Conservation (phyloP, 1,284 basidiomycete species). For the Pisolithus thermaeus region DNA sequence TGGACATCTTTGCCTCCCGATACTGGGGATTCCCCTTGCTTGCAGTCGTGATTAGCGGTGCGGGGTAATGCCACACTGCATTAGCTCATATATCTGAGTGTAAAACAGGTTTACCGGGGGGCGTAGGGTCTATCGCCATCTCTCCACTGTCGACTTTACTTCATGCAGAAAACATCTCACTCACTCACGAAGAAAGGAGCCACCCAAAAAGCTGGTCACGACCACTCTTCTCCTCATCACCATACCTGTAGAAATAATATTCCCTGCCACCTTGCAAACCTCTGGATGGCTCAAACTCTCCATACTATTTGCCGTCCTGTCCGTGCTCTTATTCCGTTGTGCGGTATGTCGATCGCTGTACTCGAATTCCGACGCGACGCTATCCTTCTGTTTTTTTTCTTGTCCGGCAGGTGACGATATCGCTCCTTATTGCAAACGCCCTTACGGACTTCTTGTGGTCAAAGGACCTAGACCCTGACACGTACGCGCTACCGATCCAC, state of each 20-base stretch:
- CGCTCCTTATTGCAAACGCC: constrained; percentile 61
- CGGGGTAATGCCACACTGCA: constrained; percentile 13
- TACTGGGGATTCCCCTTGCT: constrained; percentile 88
- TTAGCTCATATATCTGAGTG: background rate
- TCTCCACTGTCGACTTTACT: constrained; percentile 85
- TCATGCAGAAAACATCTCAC: constrained; percentile 46
- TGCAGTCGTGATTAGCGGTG: constrained; percentile 85
- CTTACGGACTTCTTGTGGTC: constrained; percentile 84
- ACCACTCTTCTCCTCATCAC: constrained; percentile 67
- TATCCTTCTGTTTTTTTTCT: background rate
- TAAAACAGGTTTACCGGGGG: constrained; percentile 69
- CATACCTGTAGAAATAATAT: constrained; percentile 71
- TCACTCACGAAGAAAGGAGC: constrained; percentile 22
- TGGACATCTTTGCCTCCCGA: constrained; percentile 82
- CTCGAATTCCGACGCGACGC: background rate
- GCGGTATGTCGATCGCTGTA: constrained; percentile 49
- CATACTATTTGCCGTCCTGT: constrained; percentile 59
- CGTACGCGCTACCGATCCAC: constrained; percentile 90
- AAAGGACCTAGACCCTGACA: constrained; percentile 82
- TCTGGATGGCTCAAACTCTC: constrained; percentile 77
- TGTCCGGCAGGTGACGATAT: constrained; percentile 55
- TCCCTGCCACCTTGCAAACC: constrained; percentile 57
- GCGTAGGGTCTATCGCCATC: constrained; percentile 87
- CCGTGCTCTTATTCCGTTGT: constrained; percentile 64
- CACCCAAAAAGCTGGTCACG: constrained; percentile 51